A percentile compares a stretch with the other conserved stretches of the same genome.
phyloP scores from a whole-genome alignment of 2,329 filamentous ascomycete genomes.

The Penicillium capsulatum region DNA sequence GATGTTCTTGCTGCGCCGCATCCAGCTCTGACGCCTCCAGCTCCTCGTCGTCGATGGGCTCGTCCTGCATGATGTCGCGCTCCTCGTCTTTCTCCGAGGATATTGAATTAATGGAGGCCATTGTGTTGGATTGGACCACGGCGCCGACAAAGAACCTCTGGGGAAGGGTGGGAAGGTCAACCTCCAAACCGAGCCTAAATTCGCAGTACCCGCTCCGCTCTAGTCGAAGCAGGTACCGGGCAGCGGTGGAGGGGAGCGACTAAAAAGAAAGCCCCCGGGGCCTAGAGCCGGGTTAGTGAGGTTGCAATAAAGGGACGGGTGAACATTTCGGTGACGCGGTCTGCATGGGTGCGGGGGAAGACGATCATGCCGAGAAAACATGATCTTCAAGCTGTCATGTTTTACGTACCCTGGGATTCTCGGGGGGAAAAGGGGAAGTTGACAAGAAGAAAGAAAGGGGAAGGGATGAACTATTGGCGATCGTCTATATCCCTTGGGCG shows the following conservation, averaged over 20 bases:
- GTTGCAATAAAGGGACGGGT: slow-evolving; percentile 13
- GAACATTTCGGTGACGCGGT: slow-evolving; percentile 23
- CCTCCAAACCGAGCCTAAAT: too few species aligned
- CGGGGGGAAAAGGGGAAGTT: background rate
- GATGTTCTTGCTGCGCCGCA: slow-evolving; percentile 26
- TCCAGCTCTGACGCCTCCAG: slow-evolving; percentile 34
- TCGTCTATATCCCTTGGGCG: too few species aligned
- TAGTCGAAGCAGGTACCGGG: slow-evolving; percentile 11
- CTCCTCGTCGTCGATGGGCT: slow-evolving; percentile 32
- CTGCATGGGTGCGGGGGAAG: slow-evolving; percentile 13
- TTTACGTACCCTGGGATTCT: slow-evolving; percentile 19
- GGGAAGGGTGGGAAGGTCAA: background rate
- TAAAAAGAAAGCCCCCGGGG: slow-evolving; percentile 7
- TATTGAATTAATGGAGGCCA: slow-evolving; percentile 25
- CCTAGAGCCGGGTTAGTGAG: slow-evolving; percentile 14
- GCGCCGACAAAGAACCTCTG: background rate
- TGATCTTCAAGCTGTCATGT: slow-evolving; percentile 12
- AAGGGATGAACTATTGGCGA: background rate
- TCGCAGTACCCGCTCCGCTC: slow-evolving; percentile 10
- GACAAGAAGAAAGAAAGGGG: background rate
- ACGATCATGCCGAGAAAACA: slow-evolving; percentile 23
- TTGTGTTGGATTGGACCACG: slow-evolving; percentile 6
- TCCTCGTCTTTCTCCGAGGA: slow-evolving; percentile 27
- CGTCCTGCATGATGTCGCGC: slow-evolving; percentile 27
- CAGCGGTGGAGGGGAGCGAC: background rate